These are phyloP conservation scores for Microglena sp. DNA, from an alignment of 139 green algal species.

Conservation along the genomic window DNA sequence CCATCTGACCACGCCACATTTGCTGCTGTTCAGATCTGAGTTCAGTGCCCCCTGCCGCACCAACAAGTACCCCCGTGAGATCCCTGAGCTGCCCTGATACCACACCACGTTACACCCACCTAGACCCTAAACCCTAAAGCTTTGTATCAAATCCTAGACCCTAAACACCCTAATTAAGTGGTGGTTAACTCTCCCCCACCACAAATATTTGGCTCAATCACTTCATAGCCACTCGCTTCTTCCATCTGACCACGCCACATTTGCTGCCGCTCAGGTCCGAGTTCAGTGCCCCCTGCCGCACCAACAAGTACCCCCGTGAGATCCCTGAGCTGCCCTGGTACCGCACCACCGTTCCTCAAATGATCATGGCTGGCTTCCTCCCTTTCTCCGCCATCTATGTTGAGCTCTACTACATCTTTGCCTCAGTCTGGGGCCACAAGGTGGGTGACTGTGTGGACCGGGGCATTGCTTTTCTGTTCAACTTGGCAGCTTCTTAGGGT, in stretches of 20 bases:
- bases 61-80: constrained; percentile 82
- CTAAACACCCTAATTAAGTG: too few relatives aligned
- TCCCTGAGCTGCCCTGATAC: constrained; percentile 89
- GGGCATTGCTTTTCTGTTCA: background rate
- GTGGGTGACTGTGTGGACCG: background rate
- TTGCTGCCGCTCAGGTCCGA: constrained; percentile 21
- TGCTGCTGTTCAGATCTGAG: constrained; percentile 31
- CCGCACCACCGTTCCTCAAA: constrained; percentile 69
- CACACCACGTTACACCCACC: constrained; percentile 48
- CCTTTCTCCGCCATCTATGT: constrained; percentile 97
- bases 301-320: constrained; percentile 84
- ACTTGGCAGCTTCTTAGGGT: background rate
- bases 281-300: constrained; percentile 59
- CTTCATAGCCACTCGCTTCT: too few relatives aligned
- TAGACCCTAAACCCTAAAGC: too few relatives aligned
- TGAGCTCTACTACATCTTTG: constrained; percentile 97
- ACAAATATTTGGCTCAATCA: too few relatives aligned
- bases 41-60: constrained; percentile 63
- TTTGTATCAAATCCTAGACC: too few relatives aligned
- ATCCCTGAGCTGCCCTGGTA: constrained; percentile 89
- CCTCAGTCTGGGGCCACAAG: constrained; percentile 94
- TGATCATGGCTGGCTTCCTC: constrained; percentile 90
- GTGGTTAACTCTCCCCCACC: too few relatives aligned
- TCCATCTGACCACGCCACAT: too few relatives aligned
- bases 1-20: too few relatives aligned